Base-by-base conservation (phyloP, 495 filamentous ascomycete species). In the Lepidopterella palustris region DNA sequence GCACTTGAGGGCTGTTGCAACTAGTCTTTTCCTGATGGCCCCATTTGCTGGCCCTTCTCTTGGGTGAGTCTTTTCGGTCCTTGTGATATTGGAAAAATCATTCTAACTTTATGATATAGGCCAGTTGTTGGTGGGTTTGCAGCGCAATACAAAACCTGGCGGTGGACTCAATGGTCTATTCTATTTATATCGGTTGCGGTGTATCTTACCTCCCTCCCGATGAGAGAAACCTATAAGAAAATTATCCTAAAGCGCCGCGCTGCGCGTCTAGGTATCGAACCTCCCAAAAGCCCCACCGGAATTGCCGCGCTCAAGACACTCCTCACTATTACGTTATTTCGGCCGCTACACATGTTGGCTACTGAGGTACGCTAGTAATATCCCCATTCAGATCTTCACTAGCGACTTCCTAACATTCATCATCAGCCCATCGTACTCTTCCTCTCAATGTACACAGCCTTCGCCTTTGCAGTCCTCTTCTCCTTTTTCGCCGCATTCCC, bases 401-500 rank as follows among this genome's bases (percentile, higher is more conserved):
- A 11, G 31, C 39, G 15, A 13, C 32, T n/a, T 42, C 13, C 35
- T 42, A 18, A 42, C 35, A 15, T 42, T 42, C 35, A 10, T 42
- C 35, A 10, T 42, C 2, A 65, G 64, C 84, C 86, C 4, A 86
- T 88, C 56, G 85, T 88, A 39, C 67, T 73, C 24, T 78, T 82
- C 25, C 73, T 84, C 31, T 82, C 75, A 25, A 67, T 88, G 10
- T 89, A 89, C 67, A 74, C 78, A 1, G 74, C 79, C 4, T 87
- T 84, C 67, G 80, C 80, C 56, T 88, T 87, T 58, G 78, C 77
- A 5, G 79, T 84, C 1, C 76, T 89, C 3, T 88, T 83, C 62
- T 74, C 72, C 23, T 88, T 87, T 74, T 87, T 89, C 60, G 82
- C 82, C 11, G 83, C 82, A 0, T 77, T 86, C 24, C 85, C 83